Percentiles rank a stretch among this genome's conserved stretches.
phyloP scores from a whole-genome alignment of 2,329 filamentous ascomycete species.

The Cladophialophora psammophila region DNA sequence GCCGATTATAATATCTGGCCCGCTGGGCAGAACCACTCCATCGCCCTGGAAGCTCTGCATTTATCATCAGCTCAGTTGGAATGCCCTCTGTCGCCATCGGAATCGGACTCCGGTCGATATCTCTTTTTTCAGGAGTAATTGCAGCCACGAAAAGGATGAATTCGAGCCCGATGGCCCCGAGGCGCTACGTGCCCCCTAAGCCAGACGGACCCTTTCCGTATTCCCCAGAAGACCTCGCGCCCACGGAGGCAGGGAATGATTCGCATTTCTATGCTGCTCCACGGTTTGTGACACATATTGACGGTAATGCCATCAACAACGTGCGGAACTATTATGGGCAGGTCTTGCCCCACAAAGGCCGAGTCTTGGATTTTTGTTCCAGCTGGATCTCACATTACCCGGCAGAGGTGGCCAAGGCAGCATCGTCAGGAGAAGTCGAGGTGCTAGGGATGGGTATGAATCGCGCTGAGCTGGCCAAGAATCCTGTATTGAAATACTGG shows the following conservation, averaged over 20 bases:
- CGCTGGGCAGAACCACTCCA: too few species aligned
- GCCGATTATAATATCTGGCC: too few species aligned
- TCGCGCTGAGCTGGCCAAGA: slow-evolving; percentile 53
- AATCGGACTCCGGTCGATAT: slow-evolving; percentile 30
- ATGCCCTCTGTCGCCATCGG: slow-evolving; percentile 33
- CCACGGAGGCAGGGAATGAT: slow-evolving; percentile 40
- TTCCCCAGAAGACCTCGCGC: slow-evolving; percentile 38
- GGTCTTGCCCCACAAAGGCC: slow-evolving; percentile 51
- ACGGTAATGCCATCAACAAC: slow-evolving; percentile 56
- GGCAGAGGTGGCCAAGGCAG: slow-evolving; percentile 38
- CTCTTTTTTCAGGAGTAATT: slow-evolving; percentile 31
- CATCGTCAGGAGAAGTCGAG: slow-evolving; percentile 43
- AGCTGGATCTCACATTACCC: slow-evolving; percentile 61
- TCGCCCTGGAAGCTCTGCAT: neutral
- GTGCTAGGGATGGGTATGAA: slow-evolving; percentile 61
- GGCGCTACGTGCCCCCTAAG: slow-evolving; percentile 35
- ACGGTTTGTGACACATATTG: slow-evolving; percentile 63
- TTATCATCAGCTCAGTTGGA: neutral
- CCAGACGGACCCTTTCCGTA: slow-evolving; percentile 40
- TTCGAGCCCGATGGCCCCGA: neutral
- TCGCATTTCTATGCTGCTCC: slow-evolving; percentile 45
- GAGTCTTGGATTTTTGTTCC: slow-evolving; percentile 59
- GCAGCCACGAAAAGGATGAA: slow-evolving; percentile 30
- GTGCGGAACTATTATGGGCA: slow-evolving; percentile 57
- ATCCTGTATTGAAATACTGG: slow-evolving; percentile 47